Conservation (phyloP, 2,329 filamentous ascomycete genomes). For the Epichloe gansuensis region DNA sequence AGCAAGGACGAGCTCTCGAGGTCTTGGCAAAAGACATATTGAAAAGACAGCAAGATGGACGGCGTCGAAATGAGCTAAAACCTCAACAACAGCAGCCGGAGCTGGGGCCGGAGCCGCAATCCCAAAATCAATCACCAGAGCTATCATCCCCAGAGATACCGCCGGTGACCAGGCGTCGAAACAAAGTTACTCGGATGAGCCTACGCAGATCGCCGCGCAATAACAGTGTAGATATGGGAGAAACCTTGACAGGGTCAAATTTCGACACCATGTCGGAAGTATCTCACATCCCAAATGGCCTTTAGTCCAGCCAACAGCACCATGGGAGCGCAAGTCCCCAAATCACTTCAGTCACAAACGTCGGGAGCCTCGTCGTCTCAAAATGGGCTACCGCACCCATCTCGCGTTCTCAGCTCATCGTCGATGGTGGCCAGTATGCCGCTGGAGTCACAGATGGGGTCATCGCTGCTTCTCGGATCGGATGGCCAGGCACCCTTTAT, state of each 20-base stretch:
- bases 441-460: slow-evolving; percentile 24
- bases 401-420: slow-evolving; percentile 15
- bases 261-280: slow-evolving; percentile 16
- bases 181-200: slow-evolving; percentile 7
- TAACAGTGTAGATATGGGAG: slow-evolving; percentile 10
- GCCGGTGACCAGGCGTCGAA: not conserved
- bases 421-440: slow-evolving; percentile 12
- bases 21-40: slow-evolving; percentile 64
- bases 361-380: slow-evolving; percentile 10
- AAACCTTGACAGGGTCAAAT: slow-evolving; percentile 10
- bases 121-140: not conserved
- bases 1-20: slow-evolving; percentile 55
- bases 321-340: slow-evolving; percentile 11
- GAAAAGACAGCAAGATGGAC: slow-evolving; percentile 62
- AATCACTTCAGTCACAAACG: slow-evolving; percentile 13
- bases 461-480: slow-evolving; percentile 27
- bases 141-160: slow-evolving; percentile 2
- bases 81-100: not conserved
- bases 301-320: slow-evolving; percentile 12
- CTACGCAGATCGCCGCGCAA: slow-evolving; percentile 7
- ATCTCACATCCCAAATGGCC: slow-evolving; percentile 13
- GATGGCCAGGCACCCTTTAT: slow-evolving; percentile 26
- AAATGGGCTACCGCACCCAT: slow-evolving; percentile 11
- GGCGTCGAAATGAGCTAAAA: slow-evolving; percentile 38
- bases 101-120: not conserved